Conservation (phyloP, 371 early-diverging fungal genomes). For the Rhizopus sp. region DNA sequence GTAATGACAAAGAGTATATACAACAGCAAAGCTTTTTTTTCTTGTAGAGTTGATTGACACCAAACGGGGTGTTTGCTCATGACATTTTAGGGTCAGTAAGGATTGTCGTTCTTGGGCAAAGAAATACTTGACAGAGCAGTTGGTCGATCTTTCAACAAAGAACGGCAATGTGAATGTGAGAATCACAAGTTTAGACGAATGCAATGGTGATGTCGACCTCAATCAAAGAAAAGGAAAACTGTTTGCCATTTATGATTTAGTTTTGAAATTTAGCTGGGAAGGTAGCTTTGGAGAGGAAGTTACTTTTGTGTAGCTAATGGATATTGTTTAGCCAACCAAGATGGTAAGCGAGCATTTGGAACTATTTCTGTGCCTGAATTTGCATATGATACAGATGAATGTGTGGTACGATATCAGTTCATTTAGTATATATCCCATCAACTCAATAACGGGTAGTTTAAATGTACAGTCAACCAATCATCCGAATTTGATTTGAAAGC, state of each 20-base stretch:
- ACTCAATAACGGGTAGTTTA: conserved; percentile 47
- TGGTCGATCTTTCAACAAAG: conserved; percentile 45
- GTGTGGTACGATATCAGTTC: conserved; percentile 54
- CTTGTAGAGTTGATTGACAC: neutral
- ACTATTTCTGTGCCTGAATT: conserved; percentile 82
- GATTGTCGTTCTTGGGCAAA: conserved; percentile 90
- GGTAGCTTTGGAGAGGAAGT: conserved; percentile 9
- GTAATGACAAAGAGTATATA: conserved; percentile 22
- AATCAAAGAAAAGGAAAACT: conserved; percentile 93
- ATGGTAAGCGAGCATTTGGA: conserved; percentile 65
- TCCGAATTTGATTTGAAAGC: conserved; percentile 23
- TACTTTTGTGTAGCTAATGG: neutral
- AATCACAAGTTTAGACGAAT: conserved; percentile 59
- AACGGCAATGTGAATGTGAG: conserved; percentile 54
- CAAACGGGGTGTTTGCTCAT: neutral
- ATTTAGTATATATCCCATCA: neutral
- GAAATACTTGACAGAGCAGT: conserved; percentile 65
- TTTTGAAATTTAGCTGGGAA: conserved; percentile 46
- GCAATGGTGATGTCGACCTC: conserved; percentile 85
- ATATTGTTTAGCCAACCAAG: neutral
- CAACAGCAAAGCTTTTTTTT: neutral
- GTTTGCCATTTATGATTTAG: conserved; percentile 85
- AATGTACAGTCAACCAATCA: conserved; percentile 61
- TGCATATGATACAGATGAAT: conserved; percentile 79
- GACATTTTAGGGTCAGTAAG: conserved; percentile 85